Conservation (phyloP, 2,329 filamentous ascomycete species). For the Cadophora malorum region DNA sequence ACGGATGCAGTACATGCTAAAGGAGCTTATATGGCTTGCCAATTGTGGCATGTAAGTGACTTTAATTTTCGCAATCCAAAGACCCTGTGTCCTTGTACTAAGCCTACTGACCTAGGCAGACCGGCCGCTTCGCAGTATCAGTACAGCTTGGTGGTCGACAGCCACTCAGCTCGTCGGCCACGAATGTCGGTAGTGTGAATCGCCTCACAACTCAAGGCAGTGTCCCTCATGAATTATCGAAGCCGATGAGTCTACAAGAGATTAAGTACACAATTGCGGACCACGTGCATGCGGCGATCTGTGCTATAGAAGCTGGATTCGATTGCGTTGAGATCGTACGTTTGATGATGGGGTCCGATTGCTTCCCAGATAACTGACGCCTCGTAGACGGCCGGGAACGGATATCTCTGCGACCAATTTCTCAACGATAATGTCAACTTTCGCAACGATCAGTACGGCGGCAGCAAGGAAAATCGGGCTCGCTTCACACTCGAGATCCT, state of each 20-base stretch:
- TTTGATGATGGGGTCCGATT: background rate
- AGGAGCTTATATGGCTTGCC: conserved; percentile 63
- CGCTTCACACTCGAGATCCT: conserved; percentile 57
- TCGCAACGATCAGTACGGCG: conserved; percentile 52
- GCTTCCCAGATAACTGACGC: background rate
- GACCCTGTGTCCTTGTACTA: too few relatives aligned
- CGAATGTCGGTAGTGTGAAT: conserved; percentile 32
- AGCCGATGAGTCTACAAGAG: conserved; percentile 39
- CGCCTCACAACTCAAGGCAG: conserved; percentile 22
- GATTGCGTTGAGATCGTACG: conserved; percentile 40
- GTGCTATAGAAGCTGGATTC: conserved; percentile 39
- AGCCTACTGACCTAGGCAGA: conserved; percentile 33
- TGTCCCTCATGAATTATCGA: conserved; percentile 28
- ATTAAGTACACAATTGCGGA: conserved; percentile 39
- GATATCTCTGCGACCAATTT: conserved; percentile 63
- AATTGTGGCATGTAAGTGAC: conserved; percentile 68
- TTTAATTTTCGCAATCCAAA: too few relatives aligned
- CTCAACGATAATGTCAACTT: conserved; percentile 54
- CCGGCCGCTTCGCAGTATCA: conserved; percentile 36
- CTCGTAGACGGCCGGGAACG: conserved; percentile 46
- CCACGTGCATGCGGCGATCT: conserved; percentile 40
- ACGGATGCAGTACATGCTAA: conserved; percentile 69
- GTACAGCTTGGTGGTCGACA: conserved; percentile 37
- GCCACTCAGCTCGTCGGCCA: conserved; percentile 44
- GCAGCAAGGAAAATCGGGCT: conserved; percentile 39